Evolutionary conservation across 768 basidiomycete species (phyloP).

Genomic region (Roridomyces roridus): DNA sequence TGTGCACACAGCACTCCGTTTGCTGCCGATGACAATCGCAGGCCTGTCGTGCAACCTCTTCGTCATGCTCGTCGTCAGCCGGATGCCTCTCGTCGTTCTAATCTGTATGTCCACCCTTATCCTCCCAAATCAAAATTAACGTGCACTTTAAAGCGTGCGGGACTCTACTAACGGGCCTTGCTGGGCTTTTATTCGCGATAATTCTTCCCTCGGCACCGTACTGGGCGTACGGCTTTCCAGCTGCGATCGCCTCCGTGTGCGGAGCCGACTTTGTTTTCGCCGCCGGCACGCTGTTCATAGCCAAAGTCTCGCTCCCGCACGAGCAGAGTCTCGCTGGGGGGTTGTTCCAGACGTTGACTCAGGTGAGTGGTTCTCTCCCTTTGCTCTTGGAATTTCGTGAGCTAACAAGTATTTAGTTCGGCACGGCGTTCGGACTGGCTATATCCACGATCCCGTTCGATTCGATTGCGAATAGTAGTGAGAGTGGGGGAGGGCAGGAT

Average conservation of each 20-base stretch:
- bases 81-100: too few relatives aligned
- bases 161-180: conserved; percentile 63
- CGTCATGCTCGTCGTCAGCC: too few relatives aligned
- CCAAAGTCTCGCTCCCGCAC: conserved; percentile 65
- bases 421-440: conserved; percentile 58
- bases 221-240: conserved; percentile 81
- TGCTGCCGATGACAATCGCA: conserved; percentile 76
- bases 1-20: conserved; percentile 64
- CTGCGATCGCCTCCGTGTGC: conserved; percentile 66
- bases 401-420: too few relatives aligned
- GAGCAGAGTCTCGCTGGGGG: too few relatives aligned
- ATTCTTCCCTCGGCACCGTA: conserved; percentile 58
- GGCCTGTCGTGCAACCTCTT: conserved; percentile 70
- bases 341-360: too few relatives aligned
- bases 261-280: conserved; percentile 83
- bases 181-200: too few relatives aligned
- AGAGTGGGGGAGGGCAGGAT: conserved; percentile 37
- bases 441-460: conserved; percentile 53
- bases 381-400: too few relatives aligned
- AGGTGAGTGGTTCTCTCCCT: too few relatives aligned
- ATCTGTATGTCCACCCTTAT: conserved; percentile 48
- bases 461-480: too few relatives aligned
- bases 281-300: conserved; percentile 77
- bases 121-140: not conserved
- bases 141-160: conserved; percentile 42